These are phyloP conservation scores for Penicillium cinerascens DNA, from an alignment of 495 filamentous ascomycete species.

Conservation along the genomic window DNA sequence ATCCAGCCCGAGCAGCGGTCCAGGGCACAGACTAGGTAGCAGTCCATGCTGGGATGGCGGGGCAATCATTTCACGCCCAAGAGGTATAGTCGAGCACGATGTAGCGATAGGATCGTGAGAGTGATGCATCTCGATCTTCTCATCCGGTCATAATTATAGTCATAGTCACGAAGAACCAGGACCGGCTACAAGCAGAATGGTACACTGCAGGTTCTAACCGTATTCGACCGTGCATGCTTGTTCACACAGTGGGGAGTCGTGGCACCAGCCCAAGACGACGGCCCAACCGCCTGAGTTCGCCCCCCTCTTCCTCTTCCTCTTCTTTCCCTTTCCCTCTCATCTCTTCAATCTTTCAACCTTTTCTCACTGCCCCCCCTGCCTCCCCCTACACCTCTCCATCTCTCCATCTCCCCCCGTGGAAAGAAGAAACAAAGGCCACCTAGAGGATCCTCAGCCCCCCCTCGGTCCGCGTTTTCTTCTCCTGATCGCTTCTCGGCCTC, in stretches of 20 bases:
- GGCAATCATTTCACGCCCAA: neutral
- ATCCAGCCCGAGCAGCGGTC: slow-evolving; percentile 10
- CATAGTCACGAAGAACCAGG: neutral
- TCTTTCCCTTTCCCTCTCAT: slow-evolving; percentile 8
- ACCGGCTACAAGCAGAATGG: slow-evolving; percentile 11
- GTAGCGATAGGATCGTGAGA: neutral
- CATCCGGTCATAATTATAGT: neutral
- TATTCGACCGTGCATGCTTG: slow-evolving; percentile 39
- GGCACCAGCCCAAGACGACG: slow-evolving; percentile 44
- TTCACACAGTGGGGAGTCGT: slow-evolving; percentile 37
- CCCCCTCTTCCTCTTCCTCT: slow-evolving; percentile 15
- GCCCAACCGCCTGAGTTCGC: slow-evolving; percentile 38
- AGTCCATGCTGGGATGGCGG: slow-evolving; percentile 23
- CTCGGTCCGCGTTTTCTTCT: slow-evolving; percentile 11
- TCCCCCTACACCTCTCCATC: slow-evolving; percentile 1
- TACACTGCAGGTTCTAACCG: slow-evolving; percentile 28
- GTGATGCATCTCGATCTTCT: slow-evolving; percentile 14
- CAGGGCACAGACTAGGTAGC: slow-evolving; percentile 25
- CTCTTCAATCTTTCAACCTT: slow-evolving; percentile 10
- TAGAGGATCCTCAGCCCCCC: slow-evolving; percentile 11
- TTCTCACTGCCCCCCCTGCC: slow-evolving; percentile 5
- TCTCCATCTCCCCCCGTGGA: neutral
- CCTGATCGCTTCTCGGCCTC: neutral
- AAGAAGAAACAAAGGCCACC: slow-evolving; percentile 4
- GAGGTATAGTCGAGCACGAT: neutral